phyloP scores from a whole-genome alignment of 305 asterid species.

The Fraxinus sp. region DNA sequence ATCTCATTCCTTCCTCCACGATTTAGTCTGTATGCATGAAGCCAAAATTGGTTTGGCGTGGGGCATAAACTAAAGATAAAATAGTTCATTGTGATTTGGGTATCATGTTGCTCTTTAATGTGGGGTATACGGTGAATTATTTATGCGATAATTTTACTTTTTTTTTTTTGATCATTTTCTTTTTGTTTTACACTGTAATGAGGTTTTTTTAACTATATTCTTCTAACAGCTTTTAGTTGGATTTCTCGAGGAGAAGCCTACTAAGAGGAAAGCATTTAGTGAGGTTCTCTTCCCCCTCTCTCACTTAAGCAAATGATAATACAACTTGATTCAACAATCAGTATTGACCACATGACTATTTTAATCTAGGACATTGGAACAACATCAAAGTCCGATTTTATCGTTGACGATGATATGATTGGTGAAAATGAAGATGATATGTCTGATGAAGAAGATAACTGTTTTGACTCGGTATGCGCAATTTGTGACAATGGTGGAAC shows the following conservation, averaged over 20 bases:
- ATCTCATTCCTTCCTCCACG: not conserved
- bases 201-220: not conserved
- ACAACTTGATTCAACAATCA: constrained; percentile 1
- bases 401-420: constrained; percentile 49
- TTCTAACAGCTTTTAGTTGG: constrained; percentile 51
- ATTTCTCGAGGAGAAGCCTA: constrained; percentile 59
- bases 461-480: constrained; percentile 66
- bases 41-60: not conserved
- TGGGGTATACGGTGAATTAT: constrained; percentile 9
- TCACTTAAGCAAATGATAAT: not conserved
- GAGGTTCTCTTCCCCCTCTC: constrained; percentile 48
- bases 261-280: constrained; percentile 38
- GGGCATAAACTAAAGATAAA: constrained; percentile 3
- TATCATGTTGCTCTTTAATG: not conserved
- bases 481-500: constrained; percentile 82
- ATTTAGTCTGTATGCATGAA: not conserved
- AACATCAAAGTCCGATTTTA: constrained; percentile 45
- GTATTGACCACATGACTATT: constrained; percentile 7
- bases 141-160: not conserved
- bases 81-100: not conserved
- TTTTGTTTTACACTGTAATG: not conserved
- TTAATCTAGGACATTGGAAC: constrained; percentile 41
- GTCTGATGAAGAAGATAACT: constrained; percentile 47
- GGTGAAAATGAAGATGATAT: constrained; percentile 39
- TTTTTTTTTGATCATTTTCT: not conserved